Base-by-base conservation (phyloP, 441 rosid genomes). In the Pelargonium exstipulatum region DNA sequence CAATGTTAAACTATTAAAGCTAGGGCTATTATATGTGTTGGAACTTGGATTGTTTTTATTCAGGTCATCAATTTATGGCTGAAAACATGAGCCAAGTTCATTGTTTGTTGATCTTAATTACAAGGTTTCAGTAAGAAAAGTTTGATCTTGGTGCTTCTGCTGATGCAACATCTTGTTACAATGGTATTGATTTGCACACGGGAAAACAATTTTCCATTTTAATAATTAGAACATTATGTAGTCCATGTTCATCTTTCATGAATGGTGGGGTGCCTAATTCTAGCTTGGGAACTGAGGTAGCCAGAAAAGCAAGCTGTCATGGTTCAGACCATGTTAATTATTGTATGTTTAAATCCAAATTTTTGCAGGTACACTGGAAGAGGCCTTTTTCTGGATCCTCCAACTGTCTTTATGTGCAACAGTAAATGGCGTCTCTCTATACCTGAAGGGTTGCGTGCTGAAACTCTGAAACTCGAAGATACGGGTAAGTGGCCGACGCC, bases 371-470 rank as follows among this genome's bases (percentile, higher is more conserved):
- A 91, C 70, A 82, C 87, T 60, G 97, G 99, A 74, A 86, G 96
- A 86, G 97, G 97, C 64, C 78, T 86, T 73, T 94, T 91, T 77
- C 81, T 94, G 65, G 96, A 90, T 49, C 94, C 97, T 80, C 97
- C 97, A 43, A 86, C 94, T 22, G 88, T 89, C 62, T 88, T 74
- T 76, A 77, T 90, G 84, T 66, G 71, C 77, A 77, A 85, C 63
- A 73, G 86, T 49, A n/a, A 65, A 12, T 94, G 99, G 99, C 76
- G 71, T 61, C 83, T 91, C 74, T 83, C 86, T 2, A 74, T 86
- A 69, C 97, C 99, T 73, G 85, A 81, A 37, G 70, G 66, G 78
- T 76, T 90, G 71, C 73, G 53, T 67, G 70, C 80, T 69, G 65
- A 78, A 74, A 73, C 29, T 17, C n/a, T 67, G 16, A 65, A 68